Percentiles rank a stretch among this genome's conserved stretches.
phyloP scores from a whole-genome alignment of 2,329 filamentous ascomycete genomes.

The Xylariaceae sp. region DNA sequence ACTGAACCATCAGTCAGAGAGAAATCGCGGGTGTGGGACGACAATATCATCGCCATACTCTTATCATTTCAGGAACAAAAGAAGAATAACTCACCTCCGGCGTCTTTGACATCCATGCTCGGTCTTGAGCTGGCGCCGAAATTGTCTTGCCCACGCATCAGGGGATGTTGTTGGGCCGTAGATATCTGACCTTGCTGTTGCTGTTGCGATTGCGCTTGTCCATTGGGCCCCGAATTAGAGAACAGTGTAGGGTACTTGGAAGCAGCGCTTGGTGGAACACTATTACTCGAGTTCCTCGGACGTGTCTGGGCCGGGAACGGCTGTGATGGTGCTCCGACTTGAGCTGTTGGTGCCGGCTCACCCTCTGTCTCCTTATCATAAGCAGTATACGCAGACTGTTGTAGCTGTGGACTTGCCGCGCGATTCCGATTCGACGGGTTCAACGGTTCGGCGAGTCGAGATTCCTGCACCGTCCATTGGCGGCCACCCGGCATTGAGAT shows the following conservation, averaged over 20 bases:
- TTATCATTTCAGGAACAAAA: conserved; percentile 6
- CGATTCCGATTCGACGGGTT: conserved; percentile 36
- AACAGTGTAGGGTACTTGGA: conserved; percentile 49
- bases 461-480: conserved; percentile 52
- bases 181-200: conserved; percentile 10
- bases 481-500: conserved; percentile 36
- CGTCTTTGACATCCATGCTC: conserved; percentile 42
- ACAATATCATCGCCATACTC: conserved; percentile 20
- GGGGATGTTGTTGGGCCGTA: conserved; percentile 12
- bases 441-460: conserved; percentile 49
- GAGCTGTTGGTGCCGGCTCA: conserved; percentile 16
- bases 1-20: conserved; percentile 14
- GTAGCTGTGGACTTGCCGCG: conserved; percentile 30
- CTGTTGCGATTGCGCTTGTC: conserved; percentile 17
- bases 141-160: conserved; percentile 39
- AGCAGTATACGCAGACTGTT: conserved; percentile 33
- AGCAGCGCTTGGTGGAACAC: conserved; percentile 47
- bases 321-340: conserved; percentile 11
- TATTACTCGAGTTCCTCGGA: conserved; percentile 19
- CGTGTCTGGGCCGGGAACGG: conserved; percentile 19
- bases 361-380: conserved; percentile 51
- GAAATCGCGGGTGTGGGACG: neutral
- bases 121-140: conserved; percentile 36
- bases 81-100: conserved; percentile 40
- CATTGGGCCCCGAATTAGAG: conserved; percentile 19